A percentile compares a stretch with the other conserved stretches of the same genome.
These are phyloP conservation scores for Chytridiales sp. DNA, from an alignment of 371 early-diverging fungal species.

Conservation along the genomic window DNA sequence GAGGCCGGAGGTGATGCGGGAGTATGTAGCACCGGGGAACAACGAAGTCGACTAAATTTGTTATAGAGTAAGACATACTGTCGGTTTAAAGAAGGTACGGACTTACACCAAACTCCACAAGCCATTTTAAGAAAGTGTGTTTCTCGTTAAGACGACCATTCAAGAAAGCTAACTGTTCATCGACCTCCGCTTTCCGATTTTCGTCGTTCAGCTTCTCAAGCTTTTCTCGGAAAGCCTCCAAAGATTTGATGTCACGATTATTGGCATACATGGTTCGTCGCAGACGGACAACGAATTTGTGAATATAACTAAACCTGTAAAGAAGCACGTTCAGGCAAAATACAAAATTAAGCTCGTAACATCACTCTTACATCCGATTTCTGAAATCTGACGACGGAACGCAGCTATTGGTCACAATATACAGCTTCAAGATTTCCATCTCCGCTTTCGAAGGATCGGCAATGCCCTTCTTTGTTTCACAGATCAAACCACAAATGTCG, in stretches of 20 bases:
- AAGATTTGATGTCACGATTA: conserved; percentile 20
- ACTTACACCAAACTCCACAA: conserved; percentile 26
- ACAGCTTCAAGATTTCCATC: conserved; percentile 24
- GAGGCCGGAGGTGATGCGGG: conserved; percentile 27
- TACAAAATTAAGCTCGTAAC: no score
- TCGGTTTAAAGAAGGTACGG: not conserved
- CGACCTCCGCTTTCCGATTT: not conserved
- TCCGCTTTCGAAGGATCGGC: conserved; percentile 41
- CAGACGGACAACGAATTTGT: conserved; percentile 32
- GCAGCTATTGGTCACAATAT: conserved; percentile 24
- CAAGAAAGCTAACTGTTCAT: no score
- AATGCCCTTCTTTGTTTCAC: conserved; percentile 70
- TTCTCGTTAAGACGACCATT: conserved; percentile 6
- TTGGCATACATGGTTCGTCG: conserved; percentile 38
- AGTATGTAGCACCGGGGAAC: conserved; percentile 40
- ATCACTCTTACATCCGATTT: conserved; percentile 30
- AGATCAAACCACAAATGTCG: conserved; percentile 77
- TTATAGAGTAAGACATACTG: no score
- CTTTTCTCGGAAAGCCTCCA: conserved; percentile 22
- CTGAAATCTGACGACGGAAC: conserved; percentile 34
- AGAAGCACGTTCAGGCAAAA: conserved; percentile 3
- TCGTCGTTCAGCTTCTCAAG: not conserved
- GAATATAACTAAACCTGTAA: conserved; percentile 18
- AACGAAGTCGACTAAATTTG: conserved; percentile 25
- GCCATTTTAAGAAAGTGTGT: conserved; percentile 31